phyloP scores from a whole-genome alignment of 257 asterid species.

The Petunia axillaris region DNA sequence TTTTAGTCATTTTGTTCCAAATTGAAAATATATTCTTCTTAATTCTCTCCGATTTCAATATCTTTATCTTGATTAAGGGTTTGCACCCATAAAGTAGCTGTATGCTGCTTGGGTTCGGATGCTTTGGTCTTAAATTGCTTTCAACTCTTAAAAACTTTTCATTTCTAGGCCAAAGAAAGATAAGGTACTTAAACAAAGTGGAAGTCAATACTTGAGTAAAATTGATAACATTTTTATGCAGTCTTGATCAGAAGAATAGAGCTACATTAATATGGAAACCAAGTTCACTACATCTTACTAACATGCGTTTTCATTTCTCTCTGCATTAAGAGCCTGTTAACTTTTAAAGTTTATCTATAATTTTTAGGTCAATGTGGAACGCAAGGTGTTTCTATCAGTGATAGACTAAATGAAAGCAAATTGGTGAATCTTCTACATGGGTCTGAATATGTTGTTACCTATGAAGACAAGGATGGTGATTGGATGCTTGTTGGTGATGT shows the following conservation, averaged over 20 bases:
- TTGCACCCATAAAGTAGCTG: not conserved
- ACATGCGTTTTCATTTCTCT: not conserved
- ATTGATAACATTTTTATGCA: not conserved
- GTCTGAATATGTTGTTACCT: conserved; percentile 82
- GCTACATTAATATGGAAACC: not conserved
- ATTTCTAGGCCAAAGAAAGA: not conserved
- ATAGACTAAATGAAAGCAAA: conserved; percentile 60
- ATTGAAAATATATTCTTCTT: not conserved
- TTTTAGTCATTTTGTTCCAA: not conserved
- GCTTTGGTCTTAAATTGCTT: not conserved
- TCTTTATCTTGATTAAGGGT: conserved; percentile 11
- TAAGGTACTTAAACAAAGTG: not conserved
- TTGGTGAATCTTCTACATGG: conserved; percentile 76
- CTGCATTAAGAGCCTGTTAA: not conserved
- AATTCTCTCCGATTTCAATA: not conserved
- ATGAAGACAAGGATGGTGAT: conserved; percentile 93
- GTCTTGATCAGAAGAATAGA: not conserved
- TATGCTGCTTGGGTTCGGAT: not conserved
- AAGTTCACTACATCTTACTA: not conserved
- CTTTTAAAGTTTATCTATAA: not conserved
- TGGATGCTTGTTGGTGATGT: conserved; percentile 99
- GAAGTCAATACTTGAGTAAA: not conserved
- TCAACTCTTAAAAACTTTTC: not conserved
- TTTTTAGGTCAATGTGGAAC: conserved; percentile 42
- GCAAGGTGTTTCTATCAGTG: conserved; percentile 37